Base-by-base conservation (phyloP, 2,329 filamentous ascomycete genomes). In the Diplodia sapinea region DNA sequence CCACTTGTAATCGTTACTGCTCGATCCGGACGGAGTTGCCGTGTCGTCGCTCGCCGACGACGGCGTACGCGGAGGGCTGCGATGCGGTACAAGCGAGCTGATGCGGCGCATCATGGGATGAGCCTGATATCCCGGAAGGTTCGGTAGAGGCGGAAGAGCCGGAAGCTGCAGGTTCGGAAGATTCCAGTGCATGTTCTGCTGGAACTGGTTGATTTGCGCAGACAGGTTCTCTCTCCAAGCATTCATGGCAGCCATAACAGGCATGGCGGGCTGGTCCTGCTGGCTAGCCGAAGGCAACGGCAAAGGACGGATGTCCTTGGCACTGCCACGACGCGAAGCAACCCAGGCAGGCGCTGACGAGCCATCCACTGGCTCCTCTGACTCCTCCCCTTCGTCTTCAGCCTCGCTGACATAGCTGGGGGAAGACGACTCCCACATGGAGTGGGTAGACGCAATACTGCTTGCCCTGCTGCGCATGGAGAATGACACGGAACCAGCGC, bases 151-250 rank as follows among this genome's bases (percentile, higher is more conserved):
- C 17, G 87, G 84, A 12, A 69, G 40, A 7, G 54, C 54, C 17
- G 70, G 69, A 12, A 73, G 68, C 61, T 71, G 72, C 55, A 90
- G 79, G 68, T 89, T 90, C 61, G 89, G 89, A 72, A 92, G 82
- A 55, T 88, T 85, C 76, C 88, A 81, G 43, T 87, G 84, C 81
- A 92, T 85, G 55, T 84, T 87, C 75, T 92, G 89, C 74, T 93
- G 92, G 73, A 94, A 85, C 68, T 93, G 89, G 67, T 94, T 89
- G 57, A 94, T 84, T 74, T 93, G 91, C 20, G 89, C 85, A 31
- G 89, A 84, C 23, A 94, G 79, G 36, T 68, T 67, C 36, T 89
- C 88, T 50, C 66, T 59, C 79, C 92, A 86, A 15, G 89, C 90
- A 59, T 88, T 83, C 73, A 92, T 86, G 56, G 90, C 86, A 4